Base-by-base conservation (phyloP, 768 basidiomycete genomes). In the Tremella yokohamensis region DNA sequence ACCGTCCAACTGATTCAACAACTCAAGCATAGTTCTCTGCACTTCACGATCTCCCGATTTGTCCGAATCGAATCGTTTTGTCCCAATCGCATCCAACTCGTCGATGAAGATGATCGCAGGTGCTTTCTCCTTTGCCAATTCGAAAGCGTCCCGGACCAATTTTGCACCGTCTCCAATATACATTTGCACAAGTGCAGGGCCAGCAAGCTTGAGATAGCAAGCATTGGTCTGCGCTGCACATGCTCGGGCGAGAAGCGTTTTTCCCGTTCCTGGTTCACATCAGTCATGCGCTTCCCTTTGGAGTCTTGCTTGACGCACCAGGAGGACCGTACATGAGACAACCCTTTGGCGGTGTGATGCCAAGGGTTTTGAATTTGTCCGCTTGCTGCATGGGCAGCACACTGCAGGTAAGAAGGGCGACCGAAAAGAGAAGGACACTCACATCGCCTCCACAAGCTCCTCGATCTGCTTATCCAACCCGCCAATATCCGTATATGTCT, bases 151-250 rank as follows among this genome's bases (percentile, higher is more conserved):
- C 47, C 96, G 89, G 19, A 99, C 96, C 51, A 99, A 85, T 77
- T 97, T 98, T 54, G 96, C 96, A 71, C 96, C 96, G 76, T 98
- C 96, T 78, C 96, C 96, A 66, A 99, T 99, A 78, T 94, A 99
- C 96, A 98, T 99, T 78, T 79, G 60, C 12, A 99, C 96, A 52
- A 99, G 83, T 51, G 93, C 93, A 22, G 96, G 94, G 18, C 91
- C 96, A 37, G 96, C 96, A 24, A 99, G 84, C 78, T 99, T 98
- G 64, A 99, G 83, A 76, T 94, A 99, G 77, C 94, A 98, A 8
- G 96, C 96, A 64, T 94, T 89, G 47, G 96, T 97, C 68, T 94
- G 92, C 1, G 93, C 93, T 3, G 96, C 96, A 77, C 96, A 98
- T 42, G 96, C 96, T 76, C 96, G 86, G 38, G 96, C 96, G 52